A percentile compares a stretch with the other conserved stretches of the same genome.
Conservation (phyloP, 192 early-diverging fungal species). For the Kappamyces sp. region DNA sequence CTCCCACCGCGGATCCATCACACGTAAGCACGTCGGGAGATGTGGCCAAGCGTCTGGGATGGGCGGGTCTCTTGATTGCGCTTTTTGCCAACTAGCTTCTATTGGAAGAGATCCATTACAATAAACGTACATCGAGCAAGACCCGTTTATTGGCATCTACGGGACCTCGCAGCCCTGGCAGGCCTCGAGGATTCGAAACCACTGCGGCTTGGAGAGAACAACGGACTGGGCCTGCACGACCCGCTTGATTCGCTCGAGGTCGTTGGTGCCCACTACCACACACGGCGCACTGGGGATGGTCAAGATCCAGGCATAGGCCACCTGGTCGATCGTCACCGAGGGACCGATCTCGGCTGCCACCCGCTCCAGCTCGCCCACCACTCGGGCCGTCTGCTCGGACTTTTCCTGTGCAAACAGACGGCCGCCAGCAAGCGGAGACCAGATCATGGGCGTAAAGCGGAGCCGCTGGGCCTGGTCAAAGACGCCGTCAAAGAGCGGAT, state of each 20-base stretch:
- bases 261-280: slow-evolving; percentile 33
- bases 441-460: slow-evolving; percentile 33
- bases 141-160: background rate
- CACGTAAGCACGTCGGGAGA: too few species aligned
- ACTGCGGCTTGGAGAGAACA: slow-evolving; percentile 18
- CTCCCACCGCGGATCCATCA: too few species aligned
- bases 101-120: too few species aligned
- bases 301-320: slow-evolving; percentile 41
- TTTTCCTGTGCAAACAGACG: slow-evolving; percentile 15
- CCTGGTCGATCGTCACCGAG: slow-evolving; percentile 30
- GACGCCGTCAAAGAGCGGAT: slow-evolving; percentile 28
- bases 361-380: slow-evolving; percentile 22
- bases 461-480: slow-evolving; percentile 29
- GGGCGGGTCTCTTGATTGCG: too few species aligned
- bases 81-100: too few species aligned
- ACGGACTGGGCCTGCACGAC: slow-evolving; percentile 1
- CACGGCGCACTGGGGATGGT: slow-evolving; percentile 27
- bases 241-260: slow-evolving; percentile 26
- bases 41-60: too few species aligned
- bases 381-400: slow-evolving; percentile 17
- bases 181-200: slow-evolving; percentile 25
- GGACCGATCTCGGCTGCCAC: slow-evolving; percentile 27
- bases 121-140: too few species aligned
- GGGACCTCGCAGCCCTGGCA: slow-evolving; percentile 11
- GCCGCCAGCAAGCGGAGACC: slow-evolving; percentile 37